Conservation (phyloP, 2,329 filamentous ascomycete species). For the Diaporthe caulivora region DNA sequence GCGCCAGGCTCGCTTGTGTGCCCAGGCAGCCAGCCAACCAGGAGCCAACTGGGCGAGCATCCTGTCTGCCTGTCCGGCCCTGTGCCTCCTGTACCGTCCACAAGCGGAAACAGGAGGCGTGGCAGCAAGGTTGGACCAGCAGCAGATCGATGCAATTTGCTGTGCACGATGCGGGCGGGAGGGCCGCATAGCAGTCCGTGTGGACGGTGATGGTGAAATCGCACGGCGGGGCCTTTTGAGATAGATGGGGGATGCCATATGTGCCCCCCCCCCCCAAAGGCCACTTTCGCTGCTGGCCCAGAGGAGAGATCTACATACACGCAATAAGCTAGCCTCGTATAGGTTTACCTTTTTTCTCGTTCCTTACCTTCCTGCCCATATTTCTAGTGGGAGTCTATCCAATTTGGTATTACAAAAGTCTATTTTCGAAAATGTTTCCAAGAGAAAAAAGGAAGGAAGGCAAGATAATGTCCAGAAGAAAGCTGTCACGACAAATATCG, state of each 20-base stretch:
- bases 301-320: neutral
- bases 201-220: conserved; percentile 19
- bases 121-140: neutral
- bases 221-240: neutral
- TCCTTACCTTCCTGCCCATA: neutral
- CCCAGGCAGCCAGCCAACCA: neutral
- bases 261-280: neutral
- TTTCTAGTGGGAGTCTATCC: conserved; percentile 9
- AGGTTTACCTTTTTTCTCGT: neutral
- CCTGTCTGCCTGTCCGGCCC: neutral
- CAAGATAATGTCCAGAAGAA: no score
- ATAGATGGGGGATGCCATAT: conserved; percentile 1
- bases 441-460: neutral
- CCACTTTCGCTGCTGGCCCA: conserved; percentile 20
- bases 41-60: neutral
- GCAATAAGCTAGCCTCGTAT: conserved; percentile 11
- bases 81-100: neutral
- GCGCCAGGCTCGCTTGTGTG: conserved; percentile 7
- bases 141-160: conserved; percentile 4
- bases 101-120: conserved; percentile 13
- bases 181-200: conserved; percentile 20
- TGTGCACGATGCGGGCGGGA: neutral
- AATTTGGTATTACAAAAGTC: neutral
- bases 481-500: conserved; percentile 3
- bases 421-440: neutral